Evolutionary conservation across 2,329 filamentous ascomycete genomes (phyloP), one percentile per base, ranked within the genome.

Genomic region (Cladophialophora immunda): DNA sequence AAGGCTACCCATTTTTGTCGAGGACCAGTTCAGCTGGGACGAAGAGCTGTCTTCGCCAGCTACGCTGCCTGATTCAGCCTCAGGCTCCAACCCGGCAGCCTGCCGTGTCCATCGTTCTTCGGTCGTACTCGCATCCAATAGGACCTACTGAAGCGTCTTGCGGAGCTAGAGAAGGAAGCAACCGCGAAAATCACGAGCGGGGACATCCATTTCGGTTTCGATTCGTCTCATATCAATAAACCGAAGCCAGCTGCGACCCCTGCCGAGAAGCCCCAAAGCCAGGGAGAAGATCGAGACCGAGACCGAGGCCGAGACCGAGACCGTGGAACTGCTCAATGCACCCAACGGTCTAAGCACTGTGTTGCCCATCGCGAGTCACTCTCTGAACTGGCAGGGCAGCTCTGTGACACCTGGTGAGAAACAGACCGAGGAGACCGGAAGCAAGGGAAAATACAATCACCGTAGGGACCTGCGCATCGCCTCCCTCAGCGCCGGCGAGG

Each of bases 181-280:
- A 82, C 86, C 67, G 88, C 86, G 77, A 97, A 98, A 82, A 99
- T 99, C 70, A 99, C 95, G 11, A 98, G 94, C 76, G 94, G 97
- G 71, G 86, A 88, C 72, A 88, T 97, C 73, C 91, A 94, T 75
- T 93, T 90, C 1, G 95, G 95, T 5, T 99, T 99, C 77, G 89
- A 96, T 80, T 94, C 89, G 78, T 96, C 94, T 1, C 87, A 91
- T 72, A 88, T 99, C 62, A 84, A 87, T 74, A 94, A 93, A 78
- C 77, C 76, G 15, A 75, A 77, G 50, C 65, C 74, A 8, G 82
- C 81, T 67, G 79, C 84, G 68, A 77, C 83, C 34, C 70, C 76
- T 6, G n/a, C 58, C 17, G 63, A 67, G 58, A 68, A 68, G 62
- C 61, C 59, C n/a, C 4, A 70, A 68, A 53, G 41, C 36, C 17